Percentiles rank a stretch among this genome's conserved stretches.
Evolutionary conservation across 495 filamentous ascomycete genomes (phyloP).

Genomic region (Penicillium taxi): DNA sequence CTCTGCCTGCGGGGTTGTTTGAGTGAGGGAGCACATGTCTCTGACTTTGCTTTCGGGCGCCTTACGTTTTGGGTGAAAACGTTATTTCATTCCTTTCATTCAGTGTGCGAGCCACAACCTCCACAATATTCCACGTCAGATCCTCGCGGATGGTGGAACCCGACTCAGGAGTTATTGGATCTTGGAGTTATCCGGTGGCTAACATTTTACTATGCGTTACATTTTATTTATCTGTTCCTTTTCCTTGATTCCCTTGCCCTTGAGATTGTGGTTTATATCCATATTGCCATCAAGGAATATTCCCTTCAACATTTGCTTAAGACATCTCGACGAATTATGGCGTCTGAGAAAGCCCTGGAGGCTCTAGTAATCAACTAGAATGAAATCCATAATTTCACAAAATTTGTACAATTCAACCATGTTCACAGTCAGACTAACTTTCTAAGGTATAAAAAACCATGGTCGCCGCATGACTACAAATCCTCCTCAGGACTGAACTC

Average conservation of each 20-base stretch:
- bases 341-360: slow-evolving; percentile 7
- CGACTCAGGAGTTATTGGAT: slow-evolving; percentile 3
- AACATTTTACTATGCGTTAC: not conserved
- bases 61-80: too few species aligned
- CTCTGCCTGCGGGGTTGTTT: slow-evolving; percentile 39
- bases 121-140: too few species aligned
- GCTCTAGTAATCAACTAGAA: slow-evolving; percentile 14
- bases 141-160: too few species aligned
- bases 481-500: not conserved
- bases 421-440: too few species aligned
- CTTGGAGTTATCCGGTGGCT: slow-evolving; percentile 4
- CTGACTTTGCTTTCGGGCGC: too few species aligned
- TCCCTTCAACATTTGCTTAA: slow-evolving; percentile 5
- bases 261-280: not conserved
- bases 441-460: too few species aligned
- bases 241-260: not conserved
- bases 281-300: not conserved
- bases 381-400: slow-evolving; percentile 8
- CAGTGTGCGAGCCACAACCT: too few species aligned
- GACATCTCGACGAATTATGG: slow-evolving; percentile 5
- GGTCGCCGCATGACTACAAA: not conserved
- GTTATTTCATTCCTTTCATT: too few species aligned
- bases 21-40: too few species aligned
- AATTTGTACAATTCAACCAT: not conserved
- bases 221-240: slow-evolving; percentile 3